Evolutionary conservation across 345 rosid species (phyloP).

Genomic region (Sonneratia caseolaris): DNA sequence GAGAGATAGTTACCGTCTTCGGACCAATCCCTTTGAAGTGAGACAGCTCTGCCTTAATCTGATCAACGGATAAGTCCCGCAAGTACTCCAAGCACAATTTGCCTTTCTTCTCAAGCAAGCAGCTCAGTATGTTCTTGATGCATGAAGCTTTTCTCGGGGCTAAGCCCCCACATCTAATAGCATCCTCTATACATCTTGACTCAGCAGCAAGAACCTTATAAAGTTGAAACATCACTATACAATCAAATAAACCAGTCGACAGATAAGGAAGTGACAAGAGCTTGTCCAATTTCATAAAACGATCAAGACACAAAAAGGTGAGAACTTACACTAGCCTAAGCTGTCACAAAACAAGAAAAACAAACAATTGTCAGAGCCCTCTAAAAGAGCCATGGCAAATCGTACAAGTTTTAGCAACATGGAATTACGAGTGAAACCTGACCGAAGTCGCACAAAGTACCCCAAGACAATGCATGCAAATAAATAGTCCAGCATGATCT

Average conservation of each 20-base stretch:
- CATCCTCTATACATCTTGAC: conserved; percentile 40
- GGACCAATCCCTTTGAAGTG: conserved; percentile 73
- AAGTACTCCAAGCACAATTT: conserved; percentile 73
- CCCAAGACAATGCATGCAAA: not conserved
- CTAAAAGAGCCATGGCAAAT: too few relatives aligned
- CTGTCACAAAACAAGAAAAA: too few relatives aligned
- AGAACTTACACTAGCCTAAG: too few relatives aligned
- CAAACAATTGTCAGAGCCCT: too few relatives aligned
- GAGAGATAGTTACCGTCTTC: conserved; percentile 45
- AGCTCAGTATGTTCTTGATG: conserved; percentile 53
- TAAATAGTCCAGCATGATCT: not conserved
- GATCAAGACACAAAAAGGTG: too few relatives aligned
- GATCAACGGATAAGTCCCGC: conserved; percentile 44
- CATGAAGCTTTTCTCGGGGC: conserved; percentile 75
- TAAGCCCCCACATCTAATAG: conserved; percentile 85
- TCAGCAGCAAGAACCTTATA: conserved; percentile 67
- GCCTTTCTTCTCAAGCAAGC: conserved; percentile 52
- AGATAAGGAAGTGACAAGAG: too few relatives aligned
- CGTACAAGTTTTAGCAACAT: not conserved
- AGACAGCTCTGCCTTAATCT: conserved; percentile 75
- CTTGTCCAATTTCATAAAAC: too few relatives aligned
- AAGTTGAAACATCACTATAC: not conserved
- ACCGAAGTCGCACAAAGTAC: not conserved
- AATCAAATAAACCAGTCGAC: not conserved
- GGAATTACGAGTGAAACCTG: not conserved